Percentiles rank a stretch among this genome's conserved stretches.
Evolutionary conservation across 2,329 filamentous ascomycete species (phyloP).

Genomic region (Trichophyton simii): DNA sequence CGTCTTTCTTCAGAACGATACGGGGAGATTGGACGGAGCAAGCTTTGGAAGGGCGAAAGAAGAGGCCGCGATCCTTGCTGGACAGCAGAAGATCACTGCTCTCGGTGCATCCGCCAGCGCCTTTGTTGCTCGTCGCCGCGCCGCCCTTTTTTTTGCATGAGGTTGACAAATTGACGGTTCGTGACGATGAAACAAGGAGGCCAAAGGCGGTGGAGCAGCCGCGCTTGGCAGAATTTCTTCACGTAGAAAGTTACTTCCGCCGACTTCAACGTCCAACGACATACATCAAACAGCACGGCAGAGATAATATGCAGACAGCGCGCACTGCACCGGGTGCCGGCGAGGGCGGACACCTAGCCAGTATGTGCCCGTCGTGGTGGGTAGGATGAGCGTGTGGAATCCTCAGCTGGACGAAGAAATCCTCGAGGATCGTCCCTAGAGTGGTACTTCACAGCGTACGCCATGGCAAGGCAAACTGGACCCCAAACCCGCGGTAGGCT

Average conservation of each 20-base stretch:
- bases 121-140: background rate
- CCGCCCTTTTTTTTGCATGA: background rate
- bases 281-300: too few species aligned
- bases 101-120: background rate
- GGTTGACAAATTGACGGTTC: background rate
- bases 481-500: background rate
- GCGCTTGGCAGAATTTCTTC: background rate
- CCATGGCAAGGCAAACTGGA: background rate
- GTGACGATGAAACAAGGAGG: background rate
- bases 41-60: background rate
- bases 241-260: too few species aligned
- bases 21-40: background rate
- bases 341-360: too few species aligned
- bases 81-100: background rate
- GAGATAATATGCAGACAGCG: too few species aligned
- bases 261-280: too few species aligned
- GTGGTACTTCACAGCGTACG: background rate
- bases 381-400: background rate
- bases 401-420: background rate
- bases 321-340: too few species aligned
- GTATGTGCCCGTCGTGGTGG: background rate
- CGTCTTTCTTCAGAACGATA: background rate
- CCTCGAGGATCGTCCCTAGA: background rate
- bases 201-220: background rate
- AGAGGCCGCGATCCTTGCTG: background rate